These are phyloP conservation scores for Asterella californica DNA, from an alignment of 225 moss, liverwort and hornwort genomes.

Conservation along the genomic window DNA sequence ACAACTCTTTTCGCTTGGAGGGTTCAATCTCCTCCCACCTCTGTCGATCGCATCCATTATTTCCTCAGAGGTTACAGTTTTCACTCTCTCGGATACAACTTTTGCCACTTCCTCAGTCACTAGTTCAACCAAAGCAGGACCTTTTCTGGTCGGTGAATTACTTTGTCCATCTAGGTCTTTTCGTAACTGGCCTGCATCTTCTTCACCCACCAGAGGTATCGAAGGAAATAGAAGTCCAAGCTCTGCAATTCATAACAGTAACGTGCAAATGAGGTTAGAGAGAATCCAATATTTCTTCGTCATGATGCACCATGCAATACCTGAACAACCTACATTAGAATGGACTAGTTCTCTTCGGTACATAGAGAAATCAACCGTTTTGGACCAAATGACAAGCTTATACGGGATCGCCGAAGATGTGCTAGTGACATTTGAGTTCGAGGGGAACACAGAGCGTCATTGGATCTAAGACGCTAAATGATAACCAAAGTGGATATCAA, in stretches of 20 bases:
- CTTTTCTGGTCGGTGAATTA: slow-evolving; percentile 12
- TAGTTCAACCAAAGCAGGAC: slow-evolving; percentile 42
- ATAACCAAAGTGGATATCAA: background rate
- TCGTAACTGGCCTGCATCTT: slow-evolving; percentile 55
- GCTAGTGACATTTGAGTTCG: background rate
- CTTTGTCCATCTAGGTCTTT: slow-evolving; percentile 18
- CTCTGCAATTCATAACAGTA: slow-evolving; percentile 31
- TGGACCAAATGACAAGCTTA: background rate
- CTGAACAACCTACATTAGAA: background rate
- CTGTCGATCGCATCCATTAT: slow-evolving; percentile 63
- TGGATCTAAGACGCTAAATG: background rate
- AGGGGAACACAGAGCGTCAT: background rate
- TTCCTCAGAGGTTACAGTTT: slow-evolving; percentile 37
- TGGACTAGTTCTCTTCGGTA: background rate
- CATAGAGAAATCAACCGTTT: background rate
- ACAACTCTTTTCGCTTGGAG: background rate
- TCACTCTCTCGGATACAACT: slow-evolving; percentile 33
- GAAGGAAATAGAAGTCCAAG: slow-evolving; percentile 50
- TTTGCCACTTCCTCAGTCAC: slow-evolving; percentile 45
- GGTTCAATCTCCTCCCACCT: slow-evolving; percentile 31
- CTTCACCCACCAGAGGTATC: slow-evolving; percentile 65
- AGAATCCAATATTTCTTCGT: background rate
- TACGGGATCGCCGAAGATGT: background rate
- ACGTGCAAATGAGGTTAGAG: background rate
- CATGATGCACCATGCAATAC: background rate